A percentile compares a stretch with the other conserved stretches of the same genome.
These are phyloP conservation scores for Rhodocollybia butyracea DNA, from an alignment of 768 basidiomycete genomes.

Conservation along the genomic window DNA sequence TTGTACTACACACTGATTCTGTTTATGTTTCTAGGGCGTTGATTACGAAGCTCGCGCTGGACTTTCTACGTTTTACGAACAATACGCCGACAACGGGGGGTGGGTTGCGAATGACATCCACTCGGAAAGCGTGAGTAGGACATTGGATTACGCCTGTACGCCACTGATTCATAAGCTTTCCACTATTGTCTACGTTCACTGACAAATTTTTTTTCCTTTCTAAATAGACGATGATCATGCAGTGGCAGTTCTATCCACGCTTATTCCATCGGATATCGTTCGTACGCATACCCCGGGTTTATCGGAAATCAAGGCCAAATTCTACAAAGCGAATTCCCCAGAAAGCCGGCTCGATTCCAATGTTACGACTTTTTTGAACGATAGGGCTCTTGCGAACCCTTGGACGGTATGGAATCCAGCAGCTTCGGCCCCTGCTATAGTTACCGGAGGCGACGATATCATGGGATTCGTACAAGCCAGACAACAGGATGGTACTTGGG, in stretches of 20 bases:
- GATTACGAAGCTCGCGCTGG: constrained; percentile 84
- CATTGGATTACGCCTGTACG: constrained; percentile 24
- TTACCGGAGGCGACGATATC: constrained; percentile 17
- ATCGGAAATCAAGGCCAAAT: neutral
- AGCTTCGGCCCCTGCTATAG: neutral
- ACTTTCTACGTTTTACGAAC: constrained; percentile 61
- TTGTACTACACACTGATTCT: neutral
- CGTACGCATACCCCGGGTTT: constrained; percentile 2
- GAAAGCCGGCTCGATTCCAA: neutral
- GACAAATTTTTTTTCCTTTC: no score
- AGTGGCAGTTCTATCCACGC: constrained; percentile 55
- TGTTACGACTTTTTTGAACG: constrained; percentile 38
- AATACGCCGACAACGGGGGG: constrained; percentile 35
- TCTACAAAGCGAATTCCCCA: neutral
- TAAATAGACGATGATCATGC: constrained; percentile 74
- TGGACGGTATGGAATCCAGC: constrained; percentile 61
- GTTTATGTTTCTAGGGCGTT: constrained; percentile 44
- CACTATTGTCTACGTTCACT: no score
- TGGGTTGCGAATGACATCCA: constrained; percentile 39
- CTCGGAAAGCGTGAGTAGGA: constrained; percentile 9
- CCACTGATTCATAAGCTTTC: no score
- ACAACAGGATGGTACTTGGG: constrained; percentile 66
- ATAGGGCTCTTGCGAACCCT: constrained; percentile 54
- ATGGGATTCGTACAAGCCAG: constrained; percentile 85
- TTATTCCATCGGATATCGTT: constrained; percentile 43